Percentiles rank a stretch among this genome's conserved stretches.
phyloP scores from a whole-genome alignment of 768 basidiomycete species.

The Crepidotus variabilis region DNA sequence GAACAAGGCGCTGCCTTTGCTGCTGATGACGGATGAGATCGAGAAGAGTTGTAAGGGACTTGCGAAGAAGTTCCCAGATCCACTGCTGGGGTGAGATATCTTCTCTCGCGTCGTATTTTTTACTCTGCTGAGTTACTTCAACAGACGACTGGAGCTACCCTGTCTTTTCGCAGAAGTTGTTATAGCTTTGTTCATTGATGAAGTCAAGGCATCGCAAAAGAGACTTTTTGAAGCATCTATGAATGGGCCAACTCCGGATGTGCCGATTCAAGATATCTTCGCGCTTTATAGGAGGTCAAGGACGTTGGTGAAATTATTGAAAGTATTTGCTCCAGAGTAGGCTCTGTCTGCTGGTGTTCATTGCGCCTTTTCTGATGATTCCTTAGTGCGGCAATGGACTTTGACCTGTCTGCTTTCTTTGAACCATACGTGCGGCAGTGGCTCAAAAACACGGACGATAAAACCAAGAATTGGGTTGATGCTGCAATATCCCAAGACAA shows the following conservation, averaged over 20 bases:
- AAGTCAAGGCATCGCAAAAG: slow-evolving; percentile 67
- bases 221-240: slow-evolving; percentile 77
- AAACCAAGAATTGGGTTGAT: slow-evolving; percentile 93
- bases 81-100: slow-evolving; percentile 66
- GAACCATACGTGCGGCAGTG: slow-evolving; percentile 86
- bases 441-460: slow-evolving; percentile 83
- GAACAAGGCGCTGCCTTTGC: slow-evolving; percentile 75
- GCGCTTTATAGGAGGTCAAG: slow-evolving; percentile 78
- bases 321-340: slow-evolving; percentile 77
- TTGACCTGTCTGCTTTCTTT: slow-evolving; percentile 77
- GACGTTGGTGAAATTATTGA: slow-evolving; percentile 73
- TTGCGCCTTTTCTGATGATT: background rate
- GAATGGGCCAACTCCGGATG: slow-evolving; percentile 84
- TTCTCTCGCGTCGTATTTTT: slow-evolving; percentile 1
- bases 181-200: slow-evolving; percentile 62
- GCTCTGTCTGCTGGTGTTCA: background rate
- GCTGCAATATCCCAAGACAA: slow-evolving; percentile 83
- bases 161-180: slow-evolving; percentile 67
- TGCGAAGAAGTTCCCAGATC: slow-evolving; percentile 84
- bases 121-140: slow-evolving; percentile 1
- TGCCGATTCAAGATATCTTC: slow-evolving; percentile 89
- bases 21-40: slow-evolving; percentile 84
- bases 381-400: slow-evolving; percentile 50
- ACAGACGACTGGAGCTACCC: slow-evolving; percentile 70
- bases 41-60: slow-evolving; percentile 82